These are phyloP conservation scores for Urtica urens DNA, from an alignment of 306 rosid genomes.

Conservation along the genomic window DNA sequence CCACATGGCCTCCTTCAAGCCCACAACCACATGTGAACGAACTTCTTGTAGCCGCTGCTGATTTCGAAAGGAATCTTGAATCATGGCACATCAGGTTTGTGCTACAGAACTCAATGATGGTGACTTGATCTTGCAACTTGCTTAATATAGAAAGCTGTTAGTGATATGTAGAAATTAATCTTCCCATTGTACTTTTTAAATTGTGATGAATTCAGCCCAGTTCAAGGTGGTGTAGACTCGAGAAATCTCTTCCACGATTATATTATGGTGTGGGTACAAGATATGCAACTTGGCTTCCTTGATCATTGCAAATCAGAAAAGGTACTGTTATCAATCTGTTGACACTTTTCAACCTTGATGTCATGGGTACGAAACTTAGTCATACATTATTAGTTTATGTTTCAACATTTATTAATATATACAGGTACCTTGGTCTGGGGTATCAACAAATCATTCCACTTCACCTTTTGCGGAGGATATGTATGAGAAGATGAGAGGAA, in stretches of 20 bases:
- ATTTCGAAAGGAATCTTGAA: conserved; percentile 86
- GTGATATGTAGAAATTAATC: no score
- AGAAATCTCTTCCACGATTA: conserved; percentile 77
- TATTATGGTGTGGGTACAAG: conserved; percentile 90
- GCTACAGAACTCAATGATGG: no score
- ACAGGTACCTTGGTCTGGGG: conserved; percentile 98
- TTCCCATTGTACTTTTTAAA: conserved; percentile 13
- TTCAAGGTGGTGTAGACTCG: conserved; percentile 75
- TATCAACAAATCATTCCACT: conserved; percentile 71
- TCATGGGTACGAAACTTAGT: no score
- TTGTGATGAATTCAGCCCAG: conserved; percentile 52
- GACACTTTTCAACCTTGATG: no score
- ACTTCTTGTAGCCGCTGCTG: conserved; percentile 68
- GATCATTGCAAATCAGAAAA: conserved; percentile 91
- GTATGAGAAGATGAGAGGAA: conserved; percentile 76
- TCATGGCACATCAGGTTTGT: conserved; percentile 78
- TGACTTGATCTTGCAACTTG: no score
- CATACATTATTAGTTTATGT: no score
- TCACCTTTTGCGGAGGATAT: conserved; percentile 90
- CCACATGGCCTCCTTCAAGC: conserved; percentile 89
- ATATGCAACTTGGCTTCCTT: conserved; percentile 72
- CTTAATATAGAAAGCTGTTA: no score
- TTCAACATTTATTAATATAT: no score
- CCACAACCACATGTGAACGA: conserved; percentile 77
- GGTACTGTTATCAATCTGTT: no score